Evolutionary conservation across 177 flowering plant genomes (phyloP), one percentile per base, ranked within the genome.

Genomic region (Telopea speciosissima): DNA sequence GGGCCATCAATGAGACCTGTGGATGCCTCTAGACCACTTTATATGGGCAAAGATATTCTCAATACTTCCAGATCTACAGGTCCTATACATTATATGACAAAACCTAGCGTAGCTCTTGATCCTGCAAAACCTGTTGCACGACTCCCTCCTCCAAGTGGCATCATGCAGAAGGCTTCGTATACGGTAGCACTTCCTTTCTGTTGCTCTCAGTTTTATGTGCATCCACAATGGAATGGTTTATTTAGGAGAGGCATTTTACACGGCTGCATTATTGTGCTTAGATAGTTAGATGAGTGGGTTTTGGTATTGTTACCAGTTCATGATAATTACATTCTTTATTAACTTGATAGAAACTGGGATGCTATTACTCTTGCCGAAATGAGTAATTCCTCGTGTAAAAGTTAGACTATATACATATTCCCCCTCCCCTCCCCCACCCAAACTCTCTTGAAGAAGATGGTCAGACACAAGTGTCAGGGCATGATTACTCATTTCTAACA

Each of bases 1-100:
- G 73, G 77, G 66, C 78, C 85, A 31, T 65, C 81, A n/a, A 70
- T 69, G 31, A 77, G 81, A 70, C 58, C 81, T 52, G 62, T 67
- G 72, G 86, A 82, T 63, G 83, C 80, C 74, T 74, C 82, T 31
- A 82, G 88, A 78, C 74, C 82, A 13, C 67, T 82, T 64, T 79
- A 74, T 72, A 28, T 74, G 68, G 66, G 75, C 24, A 83, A 73
- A 61, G 82, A 77, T 79, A 72, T 77, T 68, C 36, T 71, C 63
- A 73, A 81, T 73, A 62, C 72, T 69, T 65, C 84, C 52, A 79
- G 87, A 67, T 16, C 61, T 58, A 58, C 23, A n/a, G 61, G 61
- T n/a, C 76, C 83, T 68, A 31, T 77, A 69, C 21, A 82, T 68
- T 80, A 72, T 60, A 36, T 80, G 73, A n/a, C 80, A 22, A 85